Conservation (phyloP, 306 rosid species). For the Cyclanthera cordifolia region DNA sequence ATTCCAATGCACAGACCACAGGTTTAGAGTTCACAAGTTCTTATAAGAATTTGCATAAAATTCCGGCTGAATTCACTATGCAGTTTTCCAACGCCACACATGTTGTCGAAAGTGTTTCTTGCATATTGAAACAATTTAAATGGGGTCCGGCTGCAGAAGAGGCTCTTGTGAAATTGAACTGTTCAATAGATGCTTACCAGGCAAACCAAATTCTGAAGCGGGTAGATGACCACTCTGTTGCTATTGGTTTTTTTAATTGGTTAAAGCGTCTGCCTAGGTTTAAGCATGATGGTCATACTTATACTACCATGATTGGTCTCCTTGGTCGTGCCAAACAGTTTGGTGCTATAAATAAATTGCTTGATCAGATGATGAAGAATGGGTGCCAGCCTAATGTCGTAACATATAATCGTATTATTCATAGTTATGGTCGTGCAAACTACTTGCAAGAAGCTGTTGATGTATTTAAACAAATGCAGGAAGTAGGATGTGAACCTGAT, state of each 20-base stretch:
- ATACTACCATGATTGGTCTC: constrained; percentile 92
- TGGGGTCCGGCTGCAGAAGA: constrained; percentile 73
- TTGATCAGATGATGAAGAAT: constrained; percentile 71
- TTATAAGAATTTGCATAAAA: constrained; percentile 33
- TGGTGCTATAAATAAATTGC: constrained; percentile 50
- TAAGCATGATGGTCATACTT: constrained; percentile 80
- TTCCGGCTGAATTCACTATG: constrained; percentile 30
- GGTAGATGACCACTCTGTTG: constrained; percentile 64
- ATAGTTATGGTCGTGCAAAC: constrained; percentile 91
- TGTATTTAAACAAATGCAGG: constrained; percentile 74
- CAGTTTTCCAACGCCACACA: constrained; percentile 28
- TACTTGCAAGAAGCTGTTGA: constrained; percentile 64
- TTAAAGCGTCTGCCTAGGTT: constrained; percentile 56
- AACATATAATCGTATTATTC: constrained; percentile 83
- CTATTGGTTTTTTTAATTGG: constrained; percentile 73
- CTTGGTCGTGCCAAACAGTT: constrained; percentile 83
- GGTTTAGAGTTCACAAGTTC: constrained; percentile 24
- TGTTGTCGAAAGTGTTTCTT: constrained; percentile 47
- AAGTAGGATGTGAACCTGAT: constrained; percentile 64
- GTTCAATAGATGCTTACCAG: constrained; percentile 59
- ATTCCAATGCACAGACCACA: constrained; percentile 27
- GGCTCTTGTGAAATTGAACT: constrained; percentile 50
- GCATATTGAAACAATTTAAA: constrained; percentile 39
- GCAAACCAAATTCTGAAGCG: constrained; percentile 85
- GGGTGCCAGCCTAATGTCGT: constrained; percentile 89